Percentiles rank a stretch among this genome's conserved stretches.
These are phyloP conservation scores for Calonectria multiphialidica DNA, from an alignment of 2,329 filamentous ascomycete species.

Conservation along the genomic window DNA sequence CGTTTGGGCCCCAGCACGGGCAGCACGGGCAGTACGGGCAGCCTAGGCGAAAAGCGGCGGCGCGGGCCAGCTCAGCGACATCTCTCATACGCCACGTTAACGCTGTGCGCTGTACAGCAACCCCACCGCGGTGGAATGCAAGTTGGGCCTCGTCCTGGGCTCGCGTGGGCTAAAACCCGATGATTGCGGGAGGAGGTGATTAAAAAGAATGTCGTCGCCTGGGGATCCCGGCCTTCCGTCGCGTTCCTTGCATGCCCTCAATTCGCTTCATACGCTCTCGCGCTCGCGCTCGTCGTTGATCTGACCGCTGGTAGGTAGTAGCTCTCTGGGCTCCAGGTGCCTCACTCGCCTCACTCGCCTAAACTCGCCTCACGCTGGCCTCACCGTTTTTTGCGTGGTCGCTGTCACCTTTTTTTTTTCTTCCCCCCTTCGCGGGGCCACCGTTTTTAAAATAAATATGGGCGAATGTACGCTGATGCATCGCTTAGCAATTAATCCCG, in stretches of 20 bases:
- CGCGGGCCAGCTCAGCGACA: not conserved
- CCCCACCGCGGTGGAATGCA: constrained; percentile 1
- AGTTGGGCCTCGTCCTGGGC: not conserved
- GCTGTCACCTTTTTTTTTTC: too few species aligned
- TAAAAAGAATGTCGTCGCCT: not conserved
- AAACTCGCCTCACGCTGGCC: constrained; percentile 1
- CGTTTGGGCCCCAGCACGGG: not conserved
- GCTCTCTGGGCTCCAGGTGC: not conserved
- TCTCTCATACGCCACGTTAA: not conserved
- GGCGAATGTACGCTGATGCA: not conserved
- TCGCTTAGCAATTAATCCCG: not conserved
- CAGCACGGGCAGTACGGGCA: not conserved
- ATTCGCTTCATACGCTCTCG: constrained; percentile 9
- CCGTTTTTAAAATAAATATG: not conserved
- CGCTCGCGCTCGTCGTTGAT: not conserved
- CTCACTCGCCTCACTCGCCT: constrained; percentile 5
- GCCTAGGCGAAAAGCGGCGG: constrained; percentile 9
- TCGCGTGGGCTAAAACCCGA: not conserved
- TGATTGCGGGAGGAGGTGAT: not conserved
- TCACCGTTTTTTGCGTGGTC: constrained; percentile 5
- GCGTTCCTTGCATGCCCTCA: constrained; percentile 7
- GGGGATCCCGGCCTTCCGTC: not conserved
- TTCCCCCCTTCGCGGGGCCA: not conserved
- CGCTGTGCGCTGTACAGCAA: constrained; percentile 8
- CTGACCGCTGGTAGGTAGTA: constrained; percentile 1